Base-by-base conservation (phyloP, 1,284 basidiomycete species). In the Leccinum fuscescens region DNA sequence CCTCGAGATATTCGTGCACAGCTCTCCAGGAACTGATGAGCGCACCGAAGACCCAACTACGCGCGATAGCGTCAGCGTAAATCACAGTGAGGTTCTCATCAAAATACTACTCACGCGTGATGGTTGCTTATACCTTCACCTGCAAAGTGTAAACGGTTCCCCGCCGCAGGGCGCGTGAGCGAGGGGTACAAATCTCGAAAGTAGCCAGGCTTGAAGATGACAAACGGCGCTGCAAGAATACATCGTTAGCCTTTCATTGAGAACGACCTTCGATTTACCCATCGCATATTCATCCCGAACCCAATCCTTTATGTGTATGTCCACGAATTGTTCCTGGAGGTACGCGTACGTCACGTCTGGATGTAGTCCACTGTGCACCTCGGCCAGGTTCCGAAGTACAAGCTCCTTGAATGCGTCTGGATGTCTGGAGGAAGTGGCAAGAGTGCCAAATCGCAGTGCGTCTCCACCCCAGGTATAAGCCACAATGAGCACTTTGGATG, bases 21-120 rank as follows among this genome's bases (percentile, higher is more conserved):
- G 39, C 39, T 17, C 39, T 42, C 39, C 39, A 42, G 39, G 39
- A 42, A 17, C 39, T 42, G 39, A 42, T 17, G 39, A 42, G 39
- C n/a, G 39, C 54, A 15, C 67, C 67, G 15, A 69, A 65, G 2
- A 67, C 59, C 67, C 69, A 70, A 9, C 64, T 65, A n/a, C 5
- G 6, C 4, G 2, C 3, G 2, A 29, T n/a, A 15, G 4, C 3
- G n/a, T 62, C 15, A 51, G 27, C 7, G 9, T 42, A 11, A 6
- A 11, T 14, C n/a, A 17, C n/a, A 9, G 9, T 17, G 5, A 0
- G n/a, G 8, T 42, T n/a, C n/a, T n/a, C n/a, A n/a, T 11, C n/a
- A 17, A 11, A 11, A 17, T 6, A 42, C 8, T 6, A 42, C n/a
- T 42, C 4, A 42, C 39, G 39, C 5, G 39, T 39, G 37, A 39